A percentile compares a stretch with the other conserved stretches of the same genome.
Conservation (phyloP, 2,329 filamentous ascomycete genomes). For the Bipolaris victoriae region DNA sequence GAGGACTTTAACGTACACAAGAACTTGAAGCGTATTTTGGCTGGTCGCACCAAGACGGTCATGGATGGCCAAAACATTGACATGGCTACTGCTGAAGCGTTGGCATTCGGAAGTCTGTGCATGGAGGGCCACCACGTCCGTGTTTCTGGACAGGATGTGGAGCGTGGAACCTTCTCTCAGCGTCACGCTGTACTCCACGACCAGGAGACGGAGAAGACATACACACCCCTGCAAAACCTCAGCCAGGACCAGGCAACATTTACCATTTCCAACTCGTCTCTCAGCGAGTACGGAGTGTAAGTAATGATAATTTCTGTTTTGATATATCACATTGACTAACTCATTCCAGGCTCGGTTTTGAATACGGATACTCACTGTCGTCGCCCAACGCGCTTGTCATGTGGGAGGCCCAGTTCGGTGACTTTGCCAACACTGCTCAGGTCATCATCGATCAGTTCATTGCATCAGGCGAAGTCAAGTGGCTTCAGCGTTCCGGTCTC, state of each 20-base stretch:
- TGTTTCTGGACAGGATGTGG: constrained; percentile 97
- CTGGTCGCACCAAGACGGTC: constrained; percentile 88
- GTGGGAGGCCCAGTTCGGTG: constrained; percentile 99
- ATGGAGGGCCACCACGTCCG: constrained; percentile 95
- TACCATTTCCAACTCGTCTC: constrained; percentile 94
- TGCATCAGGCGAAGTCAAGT: constrained; percentile 96
- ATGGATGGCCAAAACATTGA: constrained; percentile 93
- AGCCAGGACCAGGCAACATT: constrained; percentile 93
- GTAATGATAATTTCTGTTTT: constrained; percentile 30
- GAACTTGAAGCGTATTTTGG: constrained; percentile 95
- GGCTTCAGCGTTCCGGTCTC: constrained; percentile 96
- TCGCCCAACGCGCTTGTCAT: constrained; percentile 97
- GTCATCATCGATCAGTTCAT: constrained; percentile 99
- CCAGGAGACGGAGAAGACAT: constrained; percentile 90
- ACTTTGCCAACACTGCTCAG: constrained; percentile 99
- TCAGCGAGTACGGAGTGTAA: constrained; percentile 71
- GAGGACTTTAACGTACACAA: constrained; percentile 89
- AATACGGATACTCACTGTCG: constrained; percentile 97
- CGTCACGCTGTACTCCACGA: constrained; percentile 97
- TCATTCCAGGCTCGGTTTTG: constrained; percentile 79
- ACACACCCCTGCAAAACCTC: constrained; percentile 89
- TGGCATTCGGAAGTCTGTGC: constrained; percentile 91
- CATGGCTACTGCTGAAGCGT: constrained; percentile 94
- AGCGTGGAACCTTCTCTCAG: constrained; percentile 99
- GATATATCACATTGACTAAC: constrained; percentile 28